Base-by-base conservation (phyloP, 148 eudicot species). In the Rhododendron ovatum region DNA sequence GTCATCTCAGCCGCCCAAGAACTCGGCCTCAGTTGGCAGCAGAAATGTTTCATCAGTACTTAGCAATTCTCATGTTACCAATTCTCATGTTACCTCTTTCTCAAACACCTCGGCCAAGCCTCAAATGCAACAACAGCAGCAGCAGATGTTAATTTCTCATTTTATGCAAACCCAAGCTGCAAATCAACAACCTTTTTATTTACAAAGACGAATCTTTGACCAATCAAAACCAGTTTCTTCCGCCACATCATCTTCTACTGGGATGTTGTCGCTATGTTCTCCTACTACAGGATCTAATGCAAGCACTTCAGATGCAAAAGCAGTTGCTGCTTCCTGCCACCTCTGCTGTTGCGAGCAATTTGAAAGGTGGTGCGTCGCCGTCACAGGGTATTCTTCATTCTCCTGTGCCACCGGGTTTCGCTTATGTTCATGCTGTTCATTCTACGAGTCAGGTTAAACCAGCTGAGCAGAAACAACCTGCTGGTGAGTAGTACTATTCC, bases 401-500 rank as follows among this genome's bases (percentile, higher is more conserved):
- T 0, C 83, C 94, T 5, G 73, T 90, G 84, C 92, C 95, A 13
- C 91, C 91, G 10, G 94, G 94, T 5, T 94, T 92, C 85, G 69
- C 95, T 1, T 93, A 93, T 84, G 92, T 84, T 15, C 94, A 91
- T 48, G 81, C 92, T 26, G 91, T 92, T 63, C 91, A 96, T 12
- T 76, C 93, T 17, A 90, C 89, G 2, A 95, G 92, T 84, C 97
- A 89, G 83, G 93, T 86, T 90, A 95, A 95, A 85, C 92, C 94
- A 5, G 87, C 96, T 2, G 99, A 97, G 89, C 99, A 94, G 88
- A 97, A 95, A 86, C 98, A 97, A 84, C 95, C 98, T 80, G 93
- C 95, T 83, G 98, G 99, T 94, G 90, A 94, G 95, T 94, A 88
- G 78, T 86, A 57, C 14, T 30, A 55, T 69, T 48, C 50, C 45